These are phyloP conservation scores for Begonia masoniana DNA, from an alignment of 306 rosid genomes.

Conservation along the genomic window DNA sequence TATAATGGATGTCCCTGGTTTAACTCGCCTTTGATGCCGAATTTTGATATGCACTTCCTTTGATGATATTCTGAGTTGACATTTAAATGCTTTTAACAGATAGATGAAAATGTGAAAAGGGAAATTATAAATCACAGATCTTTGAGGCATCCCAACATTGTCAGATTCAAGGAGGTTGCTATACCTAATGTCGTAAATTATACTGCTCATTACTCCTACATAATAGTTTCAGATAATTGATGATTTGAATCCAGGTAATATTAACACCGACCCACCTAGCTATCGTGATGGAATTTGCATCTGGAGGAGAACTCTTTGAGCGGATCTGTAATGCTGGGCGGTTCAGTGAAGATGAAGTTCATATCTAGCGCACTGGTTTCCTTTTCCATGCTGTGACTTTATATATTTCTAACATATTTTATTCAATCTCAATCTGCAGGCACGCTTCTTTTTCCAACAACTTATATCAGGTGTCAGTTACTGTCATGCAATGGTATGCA, in stretches of 20 bases:
- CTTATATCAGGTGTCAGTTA: slow-evolving; percentile 96
- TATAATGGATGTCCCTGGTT: no score
- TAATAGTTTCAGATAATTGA: slow-evolving; percentile 8
- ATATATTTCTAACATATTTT: slow-evolving; percentile 9
- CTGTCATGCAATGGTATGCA: slow-evolving; percentile 76
- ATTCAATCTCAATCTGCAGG: slow-evolving; percentile 31
- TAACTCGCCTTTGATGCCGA: no score
- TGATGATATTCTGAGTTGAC: slow-evolving; percentile 7
- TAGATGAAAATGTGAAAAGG: slow-evolving; percentile 93
- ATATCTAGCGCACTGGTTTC: slow-evolving; percentile 3
- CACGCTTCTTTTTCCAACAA: slow-evolving; percentile 94
- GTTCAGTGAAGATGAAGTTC: slow-evolving; percentile 93
- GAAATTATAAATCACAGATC: slow-evolving; percentile 94
- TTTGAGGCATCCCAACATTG: slow-evolving; percentile 92
- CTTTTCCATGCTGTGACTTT: slow-evolving; percentile 10
- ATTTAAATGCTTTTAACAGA: slow-evolving; percentile 33
- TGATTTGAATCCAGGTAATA: slow-evolving; percentile 45
- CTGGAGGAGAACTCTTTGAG: slow-evolving; percentile 94
- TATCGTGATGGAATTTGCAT: slow-evolving; percentile 91
- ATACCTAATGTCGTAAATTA: slow-evolving; percentile 4
- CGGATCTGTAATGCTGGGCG: slow-evolving; percentile 98
- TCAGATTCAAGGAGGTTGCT: slow-evolving; percentile 87
- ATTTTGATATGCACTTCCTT: neutral
- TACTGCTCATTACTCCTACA: slow-evolving; percentile 2
- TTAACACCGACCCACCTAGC: slow-evolving; percentile 86